Evolutionary conservation across 2,329 filamentous ascomycete genomes (phyloP), one percentile per base, ranked within the genome.

Genomic region (Teratosphaeria pseudoeucalypti): DNA sequence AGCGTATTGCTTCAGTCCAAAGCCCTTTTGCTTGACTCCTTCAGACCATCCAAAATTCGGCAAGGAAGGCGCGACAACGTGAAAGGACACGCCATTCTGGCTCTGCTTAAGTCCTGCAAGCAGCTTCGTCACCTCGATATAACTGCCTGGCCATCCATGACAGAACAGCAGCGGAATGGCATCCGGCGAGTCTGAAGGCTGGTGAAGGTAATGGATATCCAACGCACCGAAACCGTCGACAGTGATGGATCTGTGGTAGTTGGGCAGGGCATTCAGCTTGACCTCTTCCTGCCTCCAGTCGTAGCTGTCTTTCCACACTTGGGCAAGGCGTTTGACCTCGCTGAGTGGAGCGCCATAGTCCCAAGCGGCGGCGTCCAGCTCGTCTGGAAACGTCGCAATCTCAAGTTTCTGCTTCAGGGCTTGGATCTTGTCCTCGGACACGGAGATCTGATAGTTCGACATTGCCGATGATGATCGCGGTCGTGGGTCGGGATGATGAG

Each of bases 111-210:
- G 70, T 1, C 78, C 64, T 1, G 73, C 70, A 0, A 90, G 74
- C 54, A 89, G 74, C 67, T 87, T 88, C 23, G 75, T 72, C 2
- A 83, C 84, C 72, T 90, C 86, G 54, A 87, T 69, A 68, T 88
- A 89, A 63, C 81, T 85, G 1, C 87, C 87, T 0, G 87, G 87
- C 69, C 79, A 88, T 14, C 85, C 85, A 68, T 89, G 86, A n/a
- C 79, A 77, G 68, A 89, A 88, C 0, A 89, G 70, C 34, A 89
- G 68, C 0, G 87, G 86, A 52, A 89, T 82, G 1, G 84, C 83
- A 23, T 76, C 75, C 1, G 77, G 64, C 2, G 75, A 75, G 1
- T 72, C 67, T 64, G 80, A 84, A 57, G 71, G 76, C 64, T 85
- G 77, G 67, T 87, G 82, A 2, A 89, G 70, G 68, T 85, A 87